phyloP scores from a whole-genome alignment of 2,329 filamentous ascomycete genomes.

The Pestalotiopsis sp. region DNA sequence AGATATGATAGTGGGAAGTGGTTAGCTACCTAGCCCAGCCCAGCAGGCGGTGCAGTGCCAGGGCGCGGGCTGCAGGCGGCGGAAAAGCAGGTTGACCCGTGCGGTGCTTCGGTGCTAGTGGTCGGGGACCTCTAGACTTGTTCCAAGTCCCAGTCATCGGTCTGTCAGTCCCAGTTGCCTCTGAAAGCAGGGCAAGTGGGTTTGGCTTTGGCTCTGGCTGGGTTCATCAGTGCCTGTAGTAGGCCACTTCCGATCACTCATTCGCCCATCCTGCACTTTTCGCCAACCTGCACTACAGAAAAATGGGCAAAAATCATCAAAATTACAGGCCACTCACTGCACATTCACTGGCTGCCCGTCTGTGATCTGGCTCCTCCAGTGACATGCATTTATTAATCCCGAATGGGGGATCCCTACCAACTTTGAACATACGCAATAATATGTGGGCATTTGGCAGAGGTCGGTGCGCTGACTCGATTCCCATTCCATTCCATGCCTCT shows the following conservation, averaged over 20 bases:
- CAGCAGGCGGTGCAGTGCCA: conserved; percentile 4
- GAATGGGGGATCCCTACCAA: background rate
- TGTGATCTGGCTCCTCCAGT: background rate
- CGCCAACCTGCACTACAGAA: background rate
- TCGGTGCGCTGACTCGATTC: background rate
- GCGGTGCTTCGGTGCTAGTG: background rate
- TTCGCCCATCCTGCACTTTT: too few relatives aligned
- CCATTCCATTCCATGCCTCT: background rate
- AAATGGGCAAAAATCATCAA: background rate
- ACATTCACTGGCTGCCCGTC: background rate
- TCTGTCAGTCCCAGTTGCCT: too few relatives aligned
- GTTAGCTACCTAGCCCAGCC: background rate
- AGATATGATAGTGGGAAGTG: conserved; percentile 12
- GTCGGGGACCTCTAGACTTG: background rate
- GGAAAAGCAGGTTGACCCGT: background rate
- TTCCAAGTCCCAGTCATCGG: too few relatives aligned
- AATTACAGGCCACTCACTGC: background rate
- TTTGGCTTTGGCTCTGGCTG: background rate
- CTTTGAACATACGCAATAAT: background rate
- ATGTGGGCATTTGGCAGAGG: background rate
- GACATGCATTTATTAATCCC: background rate
- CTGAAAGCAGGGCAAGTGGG: background rate
- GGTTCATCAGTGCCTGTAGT: background rate
- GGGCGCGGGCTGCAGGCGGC: background rate
- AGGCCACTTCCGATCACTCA: background rate